Percentiles rank a stretch among this genome's conserved stretches.
phyloP scores from a whole-genome alignment of 352 stramenopile genomes.

The Globisporangium megalacanthum region DNA sequence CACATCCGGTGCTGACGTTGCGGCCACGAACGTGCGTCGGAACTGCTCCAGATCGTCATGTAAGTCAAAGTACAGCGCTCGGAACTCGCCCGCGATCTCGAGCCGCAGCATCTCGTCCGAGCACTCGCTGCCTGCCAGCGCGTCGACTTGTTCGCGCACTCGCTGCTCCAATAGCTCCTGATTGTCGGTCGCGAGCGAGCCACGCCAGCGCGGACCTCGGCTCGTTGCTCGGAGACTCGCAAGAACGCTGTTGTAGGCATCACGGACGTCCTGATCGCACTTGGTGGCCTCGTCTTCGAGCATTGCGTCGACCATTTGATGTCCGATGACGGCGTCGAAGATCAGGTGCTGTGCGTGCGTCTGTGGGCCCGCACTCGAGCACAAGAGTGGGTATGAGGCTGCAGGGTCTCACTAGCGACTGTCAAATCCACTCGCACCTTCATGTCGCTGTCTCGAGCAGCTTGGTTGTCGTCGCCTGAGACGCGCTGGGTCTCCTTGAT shows the following conservation, averaged over 20 bases:
- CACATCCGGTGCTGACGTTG: constrained; percentile 26
- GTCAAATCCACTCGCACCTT: constrained; percentile 13
- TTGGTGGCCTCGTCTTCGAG: constrained; percentile 43
- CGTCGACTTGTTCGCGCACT: constrained; percentile 14
- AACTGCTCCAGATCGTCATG: constrained; percentile 27
- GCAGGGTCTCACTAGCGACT: neutral
- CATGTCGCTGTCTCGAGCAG: constrained; percentile 14
- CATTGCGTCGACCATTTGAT: constrained; percentile 56
- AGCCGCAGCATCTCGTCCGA: constrained; percentile 43
- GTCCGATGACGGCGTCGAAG: constrained; percentile 65
- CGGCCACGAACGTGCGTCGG: constrained; percentile 29
- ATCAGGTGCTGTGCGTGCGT: constrained; percentile 39
- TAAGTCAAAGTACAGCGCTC: constrained; percentile 18
- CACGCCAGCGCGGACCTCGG: neutral
- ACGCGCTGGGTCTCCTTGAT: constrained; percentile 12
- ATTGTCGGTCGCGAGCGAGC: neutral
- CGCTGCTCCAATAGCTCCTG: constrained; percentile 17
- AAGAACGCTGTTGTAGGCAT: constrained; percentile 26
- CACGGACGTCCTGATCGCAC: constrained; percentile 34
- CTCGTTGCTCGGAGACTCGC: constrained; percentile 16
- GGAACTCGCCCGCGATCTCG: constrained; percentile 33
- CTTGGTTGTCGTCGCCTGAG: constrained; percentile 19
- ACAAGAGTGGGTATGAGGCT: neutral
- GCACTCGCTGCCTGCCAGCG: constrained; percentile 15
- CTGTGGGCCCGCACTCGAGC: no score